phyloP scores from a whole-genome alignment of 2,329 filamentous ascomycete genomes.

The Aureobasidium sp. region DNA sequence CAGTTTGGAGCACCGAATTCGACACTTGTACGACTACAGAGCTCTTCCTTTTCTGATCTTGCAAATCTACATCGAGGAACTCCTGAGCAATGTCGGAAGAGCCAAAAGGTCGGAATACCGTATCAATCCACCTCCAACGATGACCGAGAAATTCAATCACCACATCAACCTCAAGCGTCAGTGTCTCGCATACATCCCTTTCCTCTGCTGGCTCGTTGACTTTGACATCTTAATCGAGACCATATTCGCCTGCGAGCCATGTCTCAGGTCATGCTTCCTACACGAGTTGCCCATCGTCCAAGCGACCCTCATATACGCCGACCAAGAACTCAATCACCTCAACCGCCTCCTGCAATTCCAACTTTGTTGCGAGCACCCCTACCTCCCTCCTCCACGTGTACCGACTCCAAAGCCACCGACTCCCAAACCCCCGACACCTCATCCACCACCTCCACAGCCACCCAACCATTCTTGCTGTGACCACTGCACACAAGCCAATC shows the following conservation, averaged over 20 bases:
- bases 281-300: background rate
- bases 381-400: background rate
- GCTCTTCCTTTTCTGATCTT: background rate
- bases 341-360: background rate
- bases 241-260: background rate
- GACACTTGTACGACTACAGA: background rate
- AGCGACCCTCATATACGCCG: background rate
- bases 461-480: background rate
- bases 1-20: background rate
- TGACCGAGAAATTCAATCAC: background rate
- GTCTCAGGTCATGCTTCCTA: background rate
- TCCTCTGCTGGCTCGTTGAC: conserved; percentile 1
- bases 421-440: background rate
- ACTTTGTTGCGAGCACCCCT: background rate
- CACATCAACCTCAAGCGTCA: background rate
- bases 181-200: conserved; percentile 4
- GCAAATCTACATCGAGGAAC: background rate
- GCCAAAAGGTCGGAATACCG: background rate
- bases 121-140: background rate
- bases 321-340: background rate
- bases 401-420: background rate
- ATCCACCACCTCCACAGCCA: background rate
- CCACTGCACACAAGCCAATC: background rate
- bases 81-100: background rate
- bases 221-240: background rate